Conservation (phyloP, 2,329 filamentous ascomycete species). For the Alternaria brassicicola region DNA sequence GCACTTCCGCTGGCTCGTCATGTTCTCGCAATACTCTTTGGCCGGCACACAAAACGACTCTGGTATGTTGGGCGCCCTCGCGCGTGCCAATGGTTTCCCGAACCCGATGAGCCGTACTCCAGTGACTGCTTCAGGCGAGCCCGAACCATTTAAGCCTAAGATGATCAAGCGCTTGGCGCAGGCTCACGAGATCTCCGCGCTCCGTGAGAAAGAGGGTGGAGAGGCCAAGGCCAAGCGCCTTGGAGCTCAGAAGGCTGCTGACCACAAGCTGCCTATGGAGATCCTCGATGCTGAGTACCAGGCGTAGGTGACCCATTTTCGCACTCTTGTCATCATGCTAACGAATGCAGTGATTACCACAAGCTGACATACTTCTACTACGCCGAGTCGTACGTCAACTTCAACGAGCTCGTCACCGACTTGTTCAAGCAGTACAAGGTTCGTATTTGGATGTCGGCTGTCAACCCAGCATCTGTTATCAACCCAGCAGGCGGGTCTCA, state of each 20-base stretch:
- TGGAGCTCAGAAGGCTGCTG: conserved; percentile 94
- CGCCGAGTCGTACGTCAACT: conserved; percentile 97
- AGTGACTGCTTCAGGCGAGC: conserved; percentile 44
- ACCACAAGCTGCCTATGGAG: conserved; percentile 96
- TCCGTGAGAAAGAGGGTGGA: conserved; percentile 95
- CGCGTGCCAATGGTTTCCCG: conserved; percentile 42
- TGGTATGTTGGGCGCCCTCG: conserved; percentile 56
- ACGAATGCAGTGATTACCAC: conserved; percentile 82
- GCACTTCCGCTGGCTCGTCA: conserved; percentile 98
- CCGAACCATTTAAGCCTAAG: conserved; percentile 82
- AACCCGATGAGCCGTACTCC: conserved; percentile 54
- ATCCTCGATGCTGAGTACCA: conserved; percentile 98
- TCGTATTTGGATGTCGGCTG: conserved; percentile 98
- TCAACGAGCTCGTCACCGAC: conserved; percentile 96
- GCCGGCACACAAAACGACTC: conserved; percentile 50
- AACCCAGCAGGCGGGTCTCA: conserved; percentile 43
- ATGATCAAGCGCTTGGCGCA: conserved; percentile 95
- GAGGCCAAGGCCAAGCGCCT: conserved; percentile 97
- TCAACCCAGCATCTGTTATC: conserved; percentile 91
- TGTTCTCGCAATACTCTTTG: conserved; percentile 76
- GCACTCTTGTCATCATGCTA: conserved; percentile 30
- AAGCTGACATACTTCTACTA: conserved; percentile 99
- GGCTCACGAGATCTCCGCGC: conserved; percentile 83
- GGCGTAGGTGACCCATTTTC: conserved; percentile 69
- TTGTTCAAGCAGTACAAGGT: conserved; percentile 99